Evolutionary conservation across 345 rosid species (phyloP), one percentile per base, ranked within the genome.

Genomic region (Punica granatum): DNA sequence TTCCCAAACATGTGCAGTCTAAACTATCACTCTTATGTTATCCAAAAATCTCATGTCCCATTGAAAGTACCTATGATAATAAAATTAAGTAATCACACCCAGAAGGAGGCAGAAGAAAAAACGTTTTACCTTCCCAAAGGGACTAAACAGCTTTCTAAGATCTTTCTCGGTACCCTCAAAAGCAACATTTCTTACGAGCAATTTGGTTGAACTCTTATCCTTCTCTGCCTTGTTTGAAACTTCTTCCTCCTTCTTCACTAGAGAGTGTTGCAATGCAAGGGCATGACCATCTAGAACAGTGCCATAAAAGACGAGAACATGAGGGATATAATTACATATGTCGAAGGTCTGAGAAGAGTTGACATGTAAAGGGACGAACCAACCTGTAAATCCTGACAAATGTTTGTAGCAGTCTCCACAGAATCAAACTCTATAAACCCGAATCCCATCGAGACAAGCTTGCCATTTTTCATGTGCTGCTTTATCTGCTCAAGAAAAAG

Each of bases 121-220:
- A 63, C 11, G 41, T 60, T 16, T 59, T 71, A 89, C 99, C 99
- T 91, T 96, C 74, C 98, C 99, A 67, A 91, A 91, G 61, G 99
- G 92, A 77, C 93, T 84, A 77, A 91, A 91, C 30, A 94, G 82
- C 80, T 88, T 96, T 78, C 85, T 84, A 51, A 94, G 79, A 76
- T 94, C 99, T 70, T 89, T 91, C 77, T 85, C 79, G 7, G 98
- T 94, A 65, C 98, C 98, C 76, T 94, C 96, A 64, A 94, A 94
- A 70, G 99, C 96, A 65, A 94, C 93, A 75, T 94, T 91, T 78
- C 76, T 88, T 65, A 91, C 90, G 48, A 88, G 92, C 44, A 94
- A 69, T 82, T 94, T 94, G 51, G 92, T 91, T 0, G 89, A 79
- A 71, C 88, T 78, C 79, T 66, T 83, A 73, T 90, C 88, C 72